A percentile compares a stretch with the other conserved stretches of the same genome.
These are phyloP conservation scores for Ulota crispa DNA, from an alignment of 225 moss, liverwort and hornwort species.

Conservation along the genomic window DNA sequence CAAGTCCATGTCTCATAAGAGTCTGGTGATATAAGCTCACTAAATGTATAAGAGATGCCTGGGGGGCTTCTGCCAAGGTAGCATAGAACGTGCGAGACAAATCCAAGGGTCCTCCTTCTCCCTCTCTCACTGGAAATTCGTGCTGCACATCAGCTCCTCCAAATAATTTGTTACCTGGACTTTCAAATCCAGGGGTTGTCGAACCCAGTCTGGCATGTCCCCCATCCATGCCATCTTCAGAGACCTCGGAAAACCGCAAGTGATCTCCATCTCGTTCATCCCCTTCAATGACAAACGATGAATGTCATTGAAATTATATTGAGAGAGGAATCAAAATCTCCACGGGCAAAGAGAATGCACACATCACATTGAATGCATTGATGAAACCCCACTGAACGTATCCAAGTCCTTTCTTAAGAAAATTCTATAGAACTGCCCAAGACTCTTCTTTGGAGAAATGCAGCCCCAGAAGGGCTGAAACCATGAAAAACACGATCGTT, in stretches of 20 bases:
- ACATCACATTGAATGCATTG: neutral
- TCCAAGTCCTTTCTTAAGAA: neutral
- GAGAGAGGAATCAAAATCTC: slow-evolving; percentile 6
- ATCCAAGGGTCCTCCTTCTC: slow-evolving; percentile 39
- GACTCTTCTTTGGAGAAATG: neutral
- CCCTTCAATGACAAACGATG: slow-evolving; percentile 36
- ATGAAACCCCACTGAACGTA: slow-evolving; percentile 3
- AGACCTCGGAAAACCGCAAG: slow-evolving; percentile 40
- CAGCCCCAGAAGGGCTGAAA: slow-evolving; percentile 4
- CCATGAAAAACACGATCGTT: slow-evolving; percentile 3
- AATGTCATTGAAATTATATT: neutral
- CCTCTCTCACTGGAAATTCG: slow-evolving; percentile 29
- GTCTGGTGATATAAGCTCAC: slow-evolving; percentile 86
- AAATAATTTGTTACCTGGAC: slow-evolving; percentile 31
- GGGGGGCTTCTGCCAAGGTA: slow-evolving; percentile 68
- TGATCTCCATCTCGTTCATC: slow-evolving; percentile 58
- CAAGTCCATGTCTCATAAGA: slow-evolving; percentile 66
- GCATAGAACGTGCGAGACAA: slow-evolving; percentile 55
- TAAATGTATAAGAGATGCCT: slow-evolving; percentile 76
- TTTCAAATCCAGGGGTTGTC: slow-evolving; percentile 52
- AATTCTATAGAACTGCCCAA: neutral
- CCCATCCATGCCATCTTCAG: slow-evolving; percentile 52
- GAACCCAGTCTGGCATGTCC: slow-evolving; percentile 32
- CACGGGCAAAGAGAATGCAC: neutral
- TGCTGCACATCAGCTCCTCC: slow-evolving; percentile 34